Percentiles rank a stretch among this genome's conserved stretches.
phyloP scores from a whole-genome alignment of 2,329 filamentous ascomycete species.

The Davidsoniella eucalypti region DNA sequence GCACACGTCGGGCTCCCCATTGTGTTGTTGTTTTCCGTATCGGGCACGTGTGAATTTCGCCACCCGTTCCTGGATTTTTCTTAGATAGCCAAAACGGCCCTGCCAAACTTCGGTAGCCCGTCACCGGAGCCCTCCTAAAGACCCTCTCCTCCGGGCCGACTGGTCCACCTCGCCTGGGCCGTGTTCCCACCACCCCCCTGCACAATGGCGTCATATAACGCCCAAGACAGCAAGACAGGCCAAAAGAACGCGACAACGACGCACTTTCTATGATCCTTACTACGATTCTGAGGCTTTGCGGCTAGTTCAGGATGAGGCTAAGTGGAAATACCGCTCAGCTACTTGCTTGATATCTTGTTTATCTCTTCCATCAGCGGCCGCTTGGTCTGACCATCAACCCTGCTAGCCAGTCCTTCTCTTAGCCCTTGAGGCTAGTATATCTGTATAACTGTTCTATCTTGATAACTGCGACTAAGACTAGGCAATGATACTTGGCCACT shows the following conservation, averaged over 20 bases:
- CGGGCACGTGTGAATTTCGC: slow-evolving; percentile 7
- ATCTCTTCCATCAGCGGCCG: background rate
- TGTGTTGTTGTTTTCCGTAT: background rate
- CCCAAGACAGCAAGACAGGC: background rate
- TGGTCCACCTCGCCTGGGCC: slow-evolving; percentile 12
- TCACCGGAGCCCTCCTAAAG: slow-evolving; percentile 8
- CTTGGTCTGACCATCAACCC: too few relatives aligned
- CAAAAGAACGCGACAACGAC: slow-evolving; percentile 9
- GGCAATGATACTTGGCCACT: too few relatives aligned
- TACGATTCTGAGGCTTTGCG: slow-evolving; percentile 7
- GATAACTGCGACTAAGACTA: too few relatives aligned
- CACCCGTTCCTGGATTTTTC: slow-evolving; percentile 9
- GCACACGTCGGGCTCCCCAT: background rate
- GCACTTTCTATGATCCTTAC: slow-evolving; percentile 7
- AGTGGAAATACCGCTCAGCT: slow-evolving; percentile 10
- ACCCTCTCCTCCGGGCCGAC: slow-evolving; percentile 12
- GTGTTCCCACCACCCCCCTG: slow-evolving; percentile 9
- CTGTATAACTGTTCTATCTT: too few relatives aligned
- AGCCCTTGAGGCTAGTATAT: too few relatives aligned
- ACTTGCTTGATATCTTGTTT: slow-evolving; percentile 2
- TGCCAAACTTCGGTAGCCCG: slow-evolving; percentile 10
- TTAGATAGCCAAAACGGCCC: slow-evolving; percentile 3
- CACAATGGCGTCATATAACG: slow-evolving; percentile 10
- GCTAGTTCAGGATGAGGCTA: slow-evolving; percentile 10
- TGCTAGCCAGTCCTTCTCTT: too few relatives aligned